Evolutionary conservation across 1,139 yeast species (phyloP).

Genomic region (Dujonia santamariae): DNA sequence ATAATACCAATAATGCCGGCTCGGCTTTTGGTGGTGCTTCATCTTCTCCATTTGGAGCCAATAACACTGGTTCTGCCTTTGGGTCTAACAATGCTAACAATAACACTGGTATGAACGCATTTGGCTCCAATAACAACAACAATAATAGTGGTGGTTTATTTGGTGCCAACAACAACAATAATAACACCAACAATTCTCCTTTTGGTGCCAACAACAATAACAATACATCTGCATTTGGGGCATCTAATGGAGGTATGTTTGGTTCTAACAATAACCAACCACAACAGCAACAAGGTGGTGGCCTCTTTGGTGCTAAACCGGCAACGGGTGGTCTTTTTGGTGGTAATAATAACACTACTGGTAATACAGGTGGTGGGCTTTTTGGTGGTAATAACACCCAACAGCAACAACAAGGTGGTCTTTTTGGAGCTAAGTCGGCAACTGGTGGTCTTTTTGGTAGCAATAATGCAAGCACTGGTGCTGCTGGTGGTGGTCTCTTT

Average conservation of each 20-base stretch:
- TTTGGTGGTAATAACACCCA: slow-evolving; percentile 33
- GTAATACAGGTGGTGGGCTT: slow-evolving; percentile 22
- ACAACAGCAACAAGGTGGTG: slow-evolving; percentile 16
- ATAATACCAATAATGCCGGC: slow-evolving; percentile 10
- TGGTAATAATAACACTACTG: slow-evolving; percentile 15
- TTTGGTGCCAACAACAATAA: slow-evolving; percentile 12
- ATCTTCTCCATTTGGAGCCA: slow-evolving; percentile 24
- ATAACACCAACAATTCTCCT: slow-evolving; percentile 10
- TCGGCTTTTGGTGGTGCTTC: slow-evolving; percentile 13
- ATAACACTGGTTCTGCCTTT: slow-evolving; percentile 11
- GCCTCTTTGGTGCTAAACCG: slow-evolving; percentile 26
- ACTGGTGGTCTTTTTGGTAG: slow-evolving; percentile 1
- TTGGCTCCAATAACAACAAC: slow-evolving; percentile 14
- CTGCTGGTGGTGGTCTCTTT: slow-evolving; percentile 6
- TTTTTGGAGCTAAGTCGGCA: slow-evolving; percentile 20
- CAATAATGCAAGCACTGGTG: slow-evolving; percentile 6
- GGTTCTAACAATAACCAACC: slow-evolving; percentile 12
- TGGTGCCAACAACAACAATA: slow-evolving; percentile 20
- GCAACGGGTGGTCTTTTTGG: slow-evolving; percentile 44
- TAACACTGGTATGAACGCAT: slow-evolving; percentile 11
- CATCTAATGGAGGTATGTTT: slow-evolving; percentile 13
- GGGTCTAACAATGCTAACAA: slow-evolving; percentile 17
- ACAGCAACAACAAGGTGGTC: slow-evolving; percentile 15
- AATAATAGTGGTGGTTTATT: slow-evolving; percentile 25
- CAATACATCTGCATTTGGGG: slow-evolving; percentile 12